A percentile compares a stretch with the other conserved stretches of the same genome.
Conservation (phyloP, 163 green algal species). For the Scenedesmus sp. region DNA sequence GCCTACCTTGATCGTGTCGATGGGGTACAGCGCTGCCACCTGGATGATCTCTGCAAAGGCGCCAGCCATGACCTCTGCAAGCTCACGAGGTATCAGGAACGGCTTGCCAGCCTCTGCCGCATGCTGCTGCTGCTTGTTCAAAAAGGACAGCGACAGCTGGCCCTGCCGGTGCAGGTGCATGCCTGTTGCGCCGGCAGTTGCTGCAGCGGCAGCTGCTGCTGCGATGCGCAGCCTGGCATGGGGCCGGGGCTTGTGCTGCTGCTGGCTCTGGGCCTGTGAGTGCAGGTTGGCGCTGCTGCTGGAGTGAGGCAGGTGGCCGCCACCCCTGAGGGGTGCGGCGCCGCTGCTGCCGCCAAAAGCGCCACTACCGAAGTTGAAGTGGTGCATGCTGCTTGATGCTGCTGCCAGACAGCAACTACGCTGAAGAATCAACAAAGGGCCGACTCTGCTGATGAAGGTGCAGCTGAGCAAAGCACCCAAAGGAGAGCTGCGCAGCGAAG, state of each 20-base stretch:
- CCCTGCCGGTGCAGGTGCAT: constrained; percentile 23
- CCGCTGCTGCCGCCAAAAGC: background rate
- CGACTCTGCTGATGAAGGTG: background rate
- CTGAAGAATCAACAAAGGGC: background rate
- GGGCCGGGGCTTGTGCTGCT: background rate
- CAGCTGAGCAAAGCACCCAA: no score
- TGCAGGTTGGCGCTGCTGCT: background rate
- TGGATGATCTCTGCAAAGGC: constrained; percentile 79
- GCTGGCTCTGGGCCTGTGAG: constrained; percentile 16
- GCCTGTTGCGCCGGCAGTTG: constrained; percentile 13
- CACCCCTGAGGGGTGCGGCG: background rate
- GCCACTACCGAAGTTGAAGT: background rate
- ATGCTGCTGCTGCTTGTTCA: constrained; percentile 9
- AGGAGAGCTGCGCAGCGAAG: background rate
- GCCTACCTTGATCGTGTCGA: constrained; percentile 83
- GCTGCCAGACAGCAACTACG: background rate
- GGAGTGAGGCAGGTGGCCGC: background rate
- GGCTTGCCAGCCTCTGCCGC: background rate
- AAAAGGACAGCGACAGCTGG: background rate
- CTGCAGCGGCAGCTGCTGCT: constrained; percentile 29
- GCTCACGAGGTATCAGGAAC: constrained; percentile 19
- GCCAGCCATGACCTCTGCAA: constrained; percentile 65
- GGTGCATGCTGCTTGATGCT: background rate
- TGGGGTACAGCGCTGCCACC: constrained; percentile 76
- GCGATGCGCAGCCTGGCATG: constrained; percentile 1